Evolutionary conservation across 495 filamentous ascomycete species (phyloP).

Genomic region (Xanthoparmelia taractica): DNA sequence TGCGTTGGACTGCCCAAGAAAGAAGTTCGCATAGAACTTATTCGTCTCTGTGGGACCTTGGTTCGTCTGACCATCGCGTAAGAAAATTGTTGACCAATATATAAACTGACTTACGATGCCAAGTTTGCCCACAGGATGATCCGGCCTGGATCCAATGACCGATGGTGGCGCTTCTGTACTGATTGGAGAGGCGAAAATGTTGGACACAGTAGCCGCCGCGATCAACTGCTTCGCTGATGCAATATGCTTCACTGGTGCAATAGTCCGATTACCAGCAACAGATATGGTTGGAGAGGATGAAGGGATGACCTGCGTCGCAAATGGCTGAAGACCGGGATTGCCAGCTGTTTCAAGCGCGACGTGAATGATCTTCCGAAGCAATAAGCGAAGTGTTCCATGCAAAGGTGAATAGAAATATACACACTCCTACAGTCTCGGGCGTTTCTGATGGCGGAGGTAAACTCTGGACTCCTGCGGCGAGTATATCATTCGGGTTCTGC

Average conservation of each 20-base stretch:
- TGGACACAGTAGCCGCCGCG: background rate
- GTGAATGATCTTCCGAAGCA: background rate
- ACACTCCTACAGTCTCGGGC: background rate
- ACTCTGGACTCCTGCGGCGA: background rate
- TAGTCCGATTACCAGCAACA: background rate
- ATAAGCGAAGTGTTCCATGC: background rate
- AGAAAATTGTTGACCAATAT: slow-evolving; percentile 37
- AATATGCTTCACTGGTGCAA: background rate
- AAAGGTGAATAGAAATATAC: background rate
- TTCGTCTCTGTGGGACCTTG: slow-evolving; percentile 54
- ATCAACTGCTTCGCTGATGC: too few species aligned
- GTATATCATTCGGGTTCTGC: background rate
- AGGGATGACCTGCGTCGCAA: background rate
- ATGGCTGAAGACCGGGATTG: background rate
- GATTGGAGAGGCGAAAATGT: background rate
- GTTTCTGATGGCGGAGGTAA: background rate
- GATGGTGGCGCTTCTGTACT: slow-evolving; percentile 46
- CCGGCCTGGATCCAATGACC: slow-evolving; percentile 43
- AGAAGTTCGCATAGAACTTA: slow-evolving; percentile 90
- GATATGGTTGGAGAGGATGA: background rate
- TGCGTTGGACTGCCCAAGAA: slow-evolving; percentile 64
- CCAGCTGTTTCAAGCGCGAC: background rate
- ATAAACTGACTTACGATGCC: slow-evolving; percentile 38
- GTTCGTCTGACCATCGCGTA: slow-evolving; percentile 24
- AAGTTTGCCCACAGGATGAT: slow-evolving; percentile 44